Percentiles rank a stretch among this genome's conserved stretches.
These are phyloP conservation scores for Rubus parviflorus DNA, from an alignment of 306 rosid genomes.

Conservation along the genomic window DNA sequence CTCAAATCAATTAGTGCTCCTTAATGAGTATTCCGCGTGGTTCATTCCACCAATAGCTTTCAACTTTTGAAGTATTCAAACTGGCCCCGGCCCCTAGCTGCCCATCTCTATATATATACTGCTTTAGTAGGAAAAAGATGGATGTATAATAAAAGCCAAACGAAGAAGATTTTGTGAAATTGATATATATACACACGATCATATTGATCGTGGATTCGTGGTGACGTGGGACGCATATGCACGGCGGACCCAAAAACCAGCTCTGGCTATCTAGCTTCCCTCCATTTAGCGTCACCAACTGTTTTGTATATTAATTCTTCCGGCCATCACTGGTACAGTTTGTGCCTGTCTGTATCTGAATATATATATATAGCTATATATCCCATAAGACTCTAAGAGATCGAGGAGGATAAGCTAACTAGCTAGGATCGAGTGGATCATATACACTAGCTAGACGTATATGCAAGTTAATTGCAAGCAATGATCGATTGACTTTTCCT, in stretches of 20 bases:
- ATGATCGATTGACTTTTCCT: not conserved
- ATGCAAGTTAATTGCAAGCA: not conserved
- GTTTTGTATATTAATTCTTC: not conserved
- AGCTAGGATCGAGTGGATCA: not conserved
- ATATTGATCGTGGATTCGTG: not conserved
- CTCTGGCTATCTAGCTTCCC: not conserved
- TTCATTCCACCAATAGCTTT: not conserved
- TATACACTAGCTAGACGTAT: not conserved
- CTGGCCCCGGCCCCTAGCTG: constrained; percentile 1
- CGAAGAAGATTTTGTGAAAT: not conserved
- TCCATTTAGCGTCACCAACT: not conserved
- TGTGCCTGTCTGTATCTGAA: not conserved
- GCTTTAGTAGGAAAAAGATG: not conserved
- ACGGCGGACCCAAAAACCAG: constrained; percentile 2
- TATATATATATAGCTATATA: not conserved
- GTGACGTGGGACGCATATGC: not conserved
- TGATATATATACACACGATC: not conserved
- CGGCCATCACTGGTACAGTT: not conserved
- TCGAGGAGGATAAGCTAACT: not conserved
- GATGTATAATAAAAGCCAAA: not conserved
- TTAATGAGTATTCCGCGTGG: not conserved
- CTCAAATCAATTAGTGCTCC: too few relatives aligned
- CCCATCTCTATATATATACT: not conserved
- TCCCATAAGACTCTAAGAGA: too few relatives aligned
- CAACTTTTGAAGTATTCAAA: not conserved